phyloP scores from a whole-genome alignment of 768 basidiomycete genomes.

The Boletales sp. region DNA sequence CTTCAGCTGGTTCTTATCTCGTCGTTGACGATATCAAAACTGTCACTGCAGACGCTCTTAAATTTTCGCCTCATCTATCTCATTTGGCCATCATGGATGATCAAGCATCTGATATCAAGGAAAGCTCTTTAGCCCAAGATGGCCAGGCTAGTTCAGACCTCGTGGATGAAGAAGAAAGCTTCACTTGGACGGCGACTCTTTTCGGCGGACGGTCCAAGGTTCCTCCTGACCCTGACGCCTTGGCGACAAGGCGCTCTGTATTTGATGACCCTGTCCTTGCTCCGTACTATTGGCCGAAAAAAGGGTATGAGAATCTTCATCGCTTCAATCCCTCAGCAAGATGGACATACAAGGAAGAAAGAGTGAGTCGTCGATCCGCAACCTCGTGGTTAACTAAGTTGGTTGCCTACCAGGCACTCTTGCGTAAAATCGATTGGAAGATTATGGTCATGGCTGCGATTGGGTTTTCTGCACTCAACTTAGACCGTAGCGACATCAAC shows the following conservation, averaged over 20 bases:
- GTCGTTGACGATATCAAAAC: too few species aligned
- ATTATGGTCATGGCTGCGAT: constrained; percentile 56
- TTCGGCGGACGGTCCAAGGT: constrained; percentile 1
- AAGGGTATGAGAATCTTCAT: constrained; percentile 51
- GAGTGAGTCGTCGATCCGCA: constrained; percentile 22
- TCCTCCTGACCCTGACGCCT: constrained; percentile 31
- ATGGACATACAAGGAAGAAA: constrained; percentile 60
- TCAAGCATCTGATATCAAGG: not conserved
- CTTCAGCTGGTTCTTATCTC: not conserved
- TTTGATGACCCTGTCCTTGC: constrained; percentile 49
- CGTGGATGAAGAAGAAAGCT: constrained; percentile 4
- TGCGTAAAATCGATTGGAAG: constrained; percentile 59
- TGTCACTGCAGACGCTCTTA: not conserved
- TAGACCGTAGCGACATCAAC: constrained; percentile 50
- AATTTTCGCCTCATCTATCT: not conserved
- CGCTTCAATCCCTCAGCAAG: constrained; percentile 54
- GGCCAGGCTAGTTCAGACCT: constrained; percentile 1
- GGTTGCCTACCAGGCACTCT: constrained; percentile 34
- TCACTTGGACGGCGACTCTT: constrained; percentile 2
- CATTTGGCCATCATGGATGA: not conserved
- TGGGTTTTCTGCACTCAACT: constrained; percentile 54
- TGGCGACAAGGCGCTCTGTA: constrained; percentile 47
- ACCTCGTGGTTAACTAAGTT: not conserved
- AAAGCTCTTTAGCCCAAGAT: not conserved
- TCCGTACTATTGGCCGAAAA: constrained; percentile 43